Percentiles rank a stretch among this genome's conserved stretches.
These are phyloP conservation scores for Hypomyces perniciosus DNA, from an alignment of 2,329 filamentous ascomycete species.

Conservation along the genomic window DNA sequence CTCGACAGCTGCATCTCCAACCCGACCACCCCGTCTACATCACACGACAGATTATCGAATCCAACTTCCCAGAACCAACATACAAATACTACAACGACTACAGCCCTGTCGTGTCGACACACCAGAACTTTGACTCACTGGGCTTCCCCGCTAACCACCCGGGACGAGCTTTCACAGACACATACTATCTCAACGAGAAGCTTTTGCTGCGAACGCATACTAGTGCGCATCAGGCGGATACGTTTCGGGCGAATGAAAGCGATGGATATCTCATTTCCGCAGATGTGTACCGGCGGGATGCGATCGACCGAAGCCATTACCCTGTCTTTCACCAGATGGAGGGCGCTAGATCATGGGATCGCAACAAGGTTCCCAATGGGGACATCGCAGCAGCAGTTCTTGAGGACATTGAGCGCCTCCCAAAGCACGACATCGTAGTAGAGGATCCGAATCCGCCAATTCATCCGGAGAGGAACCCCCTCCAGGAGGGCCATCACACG, in stretches of 20 bases:
- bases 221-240: slow-evolving; percentile 82
- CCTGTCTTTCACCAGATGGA: slow-evolving; percentile 99
- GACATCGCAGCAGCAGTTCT: slow-evolving; percentile 61
- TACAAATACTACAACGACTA: slow-evolving; percentile 74
- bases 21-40: slow-evolving; percentile 85
- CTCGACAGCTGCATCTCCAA: slow-evolving; percentile 80
- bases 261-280: slow-evolving; percentile 86
- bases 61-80: slow-evolving; percentile 66
- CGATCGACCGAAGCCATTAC: slow-evolving; percentile 91
- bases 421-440: slow-evolving; percentile 67
- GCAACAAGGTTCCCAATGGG: slow-evolving; percentile 49
- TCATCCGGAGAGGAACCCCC: slow-evolving; percentile 72
- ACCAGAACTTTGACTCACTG: slow-evolving; percentile 94
- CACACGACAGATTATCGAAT: slow-evolving; percentile 87
- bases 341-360: slow-evolving; percentile 84
- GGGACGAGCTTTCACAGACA: slow-evolving; percentile 81
- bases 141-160: slow-evolving; percentile 86
- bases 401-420: slow-evolving; percentile 64
- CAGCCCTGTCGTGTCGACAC: slow-evolving; percentile 75
- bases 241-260: slow-evolving; percentile 65
- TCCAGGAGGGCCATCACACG: slow-evolving; percentile 67
- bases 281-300: slow-evolving; percentile 92
- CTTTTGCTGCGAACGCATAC: slow-evolving; percentile 91
- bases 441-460: slow-evolving; percentile 78
- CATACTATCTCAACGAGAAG: slow-evolving; percentile 84